These are phyloP conservation scores for Cryphonectria carpinicola DNA, from an alignment of 2,329 filamentous ascomycete genomes.

Conservation along the genomic window DNA sequence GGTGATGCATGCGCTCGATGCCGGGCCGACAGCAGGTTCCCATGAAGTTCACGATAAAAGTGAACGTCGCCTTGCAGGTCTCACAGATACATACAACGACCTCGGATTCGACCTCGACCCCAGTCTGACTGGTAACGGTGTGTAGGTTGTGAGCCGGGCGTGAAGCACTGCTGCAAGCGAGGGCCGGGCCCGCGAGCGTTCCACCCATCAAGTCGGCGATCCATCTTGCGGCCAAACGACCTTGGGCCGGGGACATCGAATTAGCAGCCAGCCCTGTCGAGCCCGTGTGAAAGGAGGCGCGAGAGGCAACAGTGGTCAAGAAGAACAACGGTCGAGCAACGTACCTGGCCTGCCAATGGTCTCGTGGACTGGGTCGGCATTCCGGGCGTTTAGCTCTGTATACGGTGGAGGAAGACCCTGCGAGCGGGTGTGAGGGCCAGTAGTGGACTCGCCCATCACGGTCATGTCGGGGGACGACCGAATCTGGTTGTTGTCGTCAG, in stretches of 20 bases:
- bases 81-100: constrained; percentile 26
- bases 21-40: constrained; percentile 16
- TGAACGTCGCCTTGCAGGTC: constrained; percentile 26
- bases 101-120: background rate
- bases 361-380: constrained; percentile 13
- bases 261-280: background rate
- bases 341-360: constrained; percentile 20
- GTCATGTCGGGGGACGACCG: constrained; percentile 5
- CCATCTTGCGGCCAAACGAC: constrained; percentile 27
- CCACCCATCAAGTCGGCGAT: constrained; percentile 23
- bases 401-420: constrained; percentile 25
- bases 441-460: constrained; percentile 18
- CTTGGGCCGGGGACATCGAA: background rate
- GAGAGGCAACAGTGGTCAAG: background rate
- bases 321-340: background rate
- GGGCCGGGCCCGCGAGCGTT: background rate
- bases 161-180: constrained; percentile 6
- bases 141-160: constrained; percentile 16
- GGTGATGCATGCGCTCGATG: constrained; percentile 27
- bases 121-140: constrained; percentile 19
- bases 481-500: constrained; percentile 4
- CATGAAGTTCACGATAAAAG: constrained; percentile 3
- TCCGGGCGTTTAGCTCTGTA: constrained; percentile 11
- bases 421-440: constrained; percentile 23
- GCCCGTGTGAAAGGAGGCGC: background rate